These are phyloP conservation scores for Lecanosticta acicola DNA, from an alignment of 2,329 filamentous ascomycete species.

Conservation along the genomic window DNA sequence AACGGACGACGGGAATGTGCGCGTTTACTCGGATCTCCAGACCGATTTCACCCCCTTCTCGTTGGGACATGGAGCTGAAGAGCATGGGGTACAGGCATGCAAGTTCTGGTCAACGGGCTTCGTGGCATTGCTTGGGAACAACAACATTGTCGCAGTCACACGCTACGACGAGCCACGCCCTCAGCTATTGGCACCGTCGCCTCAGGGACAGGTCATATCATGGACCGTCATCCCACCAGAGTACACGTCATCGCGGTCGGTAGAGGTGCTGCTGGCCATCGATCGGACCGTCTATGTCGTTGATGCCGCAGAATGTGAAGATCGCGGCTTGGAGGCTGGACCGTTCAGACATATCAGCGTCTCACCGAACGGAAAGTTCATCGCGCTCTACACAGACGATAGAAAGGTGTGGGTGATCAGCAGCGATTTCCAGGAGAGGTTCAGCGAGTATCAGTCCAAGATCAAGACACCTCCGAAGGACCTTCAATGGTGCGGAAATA, in stretches of 20 bases:
- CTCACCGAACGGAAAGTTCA: slow-evolving; percentile 83
- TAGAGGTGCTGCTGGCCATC: slow-evolving; percentile 86
- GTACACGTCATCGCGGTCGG: slow-evolving; percentile 83
- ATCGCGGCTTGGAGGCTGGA: slow-evolving; percentile 82
- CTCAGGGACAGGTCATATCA: slow-evolving; percentile 72
- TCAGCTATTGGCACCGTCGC: slow-evolving; percentile 69
- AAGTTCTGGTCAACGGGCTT: slow-evolving; percentile 90
- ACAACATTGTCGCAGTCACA: slow-evolving; percentile 77
- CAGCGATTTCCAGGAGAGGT: slow-evolving; percentile 85
- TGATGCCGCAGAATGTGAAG: slow-evolving; percentile 84
- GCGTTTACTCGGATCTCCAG: slow-evolving; percentile 86
- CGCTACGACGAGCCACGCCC: slow-evolving; percentile 88
- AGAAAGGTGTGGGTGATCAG: slow-evolving; percentile 89
- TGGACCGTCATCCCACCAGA: slow-evolving; percentile 87
- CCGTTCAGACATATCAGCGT: slow-evolving; percentile 88
- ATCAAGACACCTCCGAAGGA: slow-evolving; percentile 80
- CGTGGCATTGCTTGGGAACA: slow-evolving; percentile 84
- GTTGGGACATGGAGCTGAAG: slow-evolving; percentile 79
- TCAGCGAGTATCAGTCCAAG: slow-evolving; percentile 86
- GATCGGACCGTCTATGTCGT: slow-evolving; percentile 77
- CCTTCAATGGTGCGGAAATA: slow-evolving; percentile 93
- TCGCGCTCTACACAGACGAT: slow-evolving; percentile 78
- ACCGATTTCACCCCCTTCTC: slow-evolving; percentile 94
- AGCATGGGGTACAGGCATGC: slow-evolving; percentile 80
- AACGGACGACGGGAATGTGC: slow-evolving; percentile 80